A percentile compares a stretch with the other conserved stretches of the same genome.
phyloP scores from a whole-genome alignment of 176 grass and related monocot genomes.

The Phragmites australis region DNA sequence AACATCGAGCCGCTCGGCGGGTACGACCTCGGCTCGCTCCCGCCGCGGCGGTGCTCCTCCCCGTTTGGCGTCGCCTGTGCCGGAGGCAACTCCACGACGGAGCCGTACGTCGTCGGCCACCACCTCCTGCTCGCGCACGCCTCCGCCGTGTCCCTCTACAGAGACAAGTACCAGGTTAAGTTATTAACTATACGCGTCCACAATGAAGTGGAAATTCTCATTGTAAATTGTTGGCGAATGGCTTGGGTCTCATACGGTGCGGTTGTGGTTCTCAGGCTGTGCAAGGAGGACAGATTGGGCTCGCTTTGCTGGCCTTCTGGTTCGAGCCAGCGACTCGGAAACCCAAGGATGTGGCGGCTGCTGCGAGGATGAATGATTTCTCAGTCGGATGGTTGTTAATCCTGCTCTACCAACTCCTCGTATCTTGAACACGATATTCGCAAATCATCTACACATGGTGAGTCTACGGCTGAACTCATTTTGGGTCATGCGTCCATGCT shows the following conservation, averaged over 20 bases:
- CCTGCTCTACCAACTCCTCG: neutral
- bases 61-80: constrained; percentile 45
- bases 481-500: too few relatives aligned
- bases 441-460: neutral
- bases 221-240: too few relatives aligned
- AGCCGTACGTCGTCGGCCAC: neutral
- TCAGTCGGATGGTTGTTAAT: neutral
- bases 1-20: constrained; percentile 18
- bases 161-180: neutral
- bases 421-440: neutral
- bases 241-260: too few relatives aligned
- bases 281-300: neutral
- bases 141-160: neutral
- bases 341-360: neutral
- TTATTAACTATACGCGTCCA: neutral
- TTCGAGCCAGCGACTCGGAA: neutral
- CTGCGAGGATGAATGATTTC: neutral
- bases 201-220: too few relatives aligned
- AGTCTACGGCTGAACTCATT: neutral
- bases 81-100: neutral
- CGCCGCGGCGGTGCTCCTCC: constrained; percentile 51
- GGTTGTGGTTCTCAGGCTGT: too few relatives aligned
- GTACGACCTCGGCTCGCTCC: constrained; percentile 35
- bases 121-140: neutral
- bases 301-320: neutral